Conservation (phyloP, 2,329 filamentous ascomycete species). For the Diaporthe citri region DNA sequence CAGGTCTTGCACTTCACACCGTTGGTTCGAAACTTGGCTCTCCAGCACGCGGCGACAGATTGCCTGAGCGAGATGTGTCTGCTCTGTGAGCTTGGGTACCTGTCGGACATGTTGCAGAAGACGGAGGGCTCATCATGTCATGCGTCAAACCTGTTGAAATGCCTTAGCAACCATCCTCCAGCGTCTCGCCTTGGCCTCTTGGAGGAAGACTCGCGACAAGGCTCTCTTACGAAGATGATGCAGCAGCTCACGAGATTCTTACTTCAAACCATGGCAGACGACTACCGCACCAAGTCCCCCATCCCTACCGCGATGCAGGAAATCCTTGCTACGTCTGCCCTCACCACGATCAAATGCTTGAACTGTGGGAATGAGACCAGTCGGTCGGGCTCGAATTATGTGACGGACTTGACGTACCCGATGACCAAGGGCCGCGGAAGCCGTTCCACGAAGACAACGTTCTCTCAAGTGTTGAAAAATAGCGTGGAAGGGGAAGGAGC, state of each 20-base stretch:
- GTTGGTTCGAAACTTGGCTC: constrained; percentile 85
- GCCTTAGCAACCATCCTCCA: constrained; percentile 86
- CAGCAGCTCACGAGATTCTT: constrained; percentile 90
- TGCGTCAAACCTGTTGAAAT: constrained; percentile 93
- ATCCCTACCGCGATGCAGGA: constrained; percentile 77
- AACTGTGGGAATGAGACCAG: constrained; percentile 90
- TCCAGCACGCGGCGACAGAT: constrained; percentile 88
- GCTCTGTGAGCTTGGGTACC: constrained; percentile 92
- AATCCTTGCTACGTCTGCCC: constrained; percentile 79
- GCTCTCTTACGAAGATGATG: constrained; percentile 82
- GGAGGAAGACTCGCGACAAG: constrained; percentile 83
- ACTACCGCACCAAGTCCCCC: constrained; percentile 78
- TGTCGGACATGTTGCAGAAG: constrained; percentile 98
- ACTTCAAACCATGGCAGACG: constrained; percentile 81
- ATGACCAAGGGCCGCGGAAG: constrained; percentile 61
- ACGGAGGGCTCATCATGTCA: constrained; percentile 95
- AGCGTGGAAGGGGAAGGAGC: constrained; percentile 92
- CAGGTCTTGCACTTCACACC: constrained; percentile 95
- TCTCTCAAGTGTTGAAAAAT: constrained; percentile 91
- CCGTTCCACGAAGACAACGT: constrained; percentile 71
- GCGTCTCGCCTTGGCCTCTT: constrained; percentile 82
- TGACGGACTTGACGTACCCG: constrained; percentile 90
- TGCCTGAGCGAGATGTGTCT: constrained; percentile 88
- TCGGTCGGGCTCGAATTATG: constrained; percentile 81
- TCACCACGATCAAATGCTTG: constrained; percentile 83